Evolutionary conservation across 1,139 yeast species (phyloP).

Genomic region (Yamadazyma oceani): DNA sequence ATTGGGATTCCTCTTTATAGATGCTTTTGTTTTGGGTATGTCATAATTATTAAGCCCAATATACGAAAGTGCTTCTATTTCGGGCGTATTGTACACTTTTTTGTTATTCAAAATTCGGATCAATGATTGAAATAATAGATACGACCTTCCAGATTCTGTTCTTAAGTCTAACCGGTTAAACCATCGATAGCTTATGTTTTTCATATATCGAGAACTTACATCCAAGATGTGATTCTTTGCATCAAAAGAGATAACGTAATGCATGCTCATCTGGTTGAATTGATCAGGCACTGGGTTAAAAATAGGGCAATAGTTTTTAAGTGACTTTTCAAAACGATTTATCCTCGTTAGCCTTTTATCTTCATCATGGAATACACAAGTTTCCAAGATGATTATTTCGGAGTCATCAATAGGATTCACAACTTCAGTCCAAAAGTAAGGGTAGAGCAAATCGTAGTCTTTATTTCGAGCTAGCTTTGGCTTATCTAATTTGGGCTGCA

Average conservation of each 20-base stretch:
- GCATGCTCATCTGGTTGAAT: conserved; percentile 37
- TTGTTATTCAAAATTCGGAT: conserved; percentile 22
- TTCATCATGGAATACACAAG: conserved; percentile 35
- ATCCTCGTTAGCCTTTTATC: conserved; percentile 26
- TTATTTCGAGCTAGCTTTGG: conserved; percentile 24
- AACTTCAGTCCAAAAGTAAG: conserved; percentile 43
- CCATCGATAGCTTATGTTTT: conserved; percentile 33
- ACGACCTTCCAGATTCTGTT: conserved; percentile 29
- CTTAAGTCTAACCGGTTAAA: conserved; percentile 32
- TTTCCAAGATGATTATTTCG: conserved; percentile 32
- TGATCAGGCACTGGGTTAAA: conserved; percentile 27
- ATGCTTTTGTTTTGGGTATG: conserved; percentile 28
- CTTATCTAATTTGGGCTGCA: conserved; percentile 28
- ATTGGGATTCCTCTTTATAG: conserved; percentile 34
- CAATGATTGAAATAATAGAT: conserved; percentile 27
- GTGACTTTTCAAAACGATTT: conserved; percentile 13
- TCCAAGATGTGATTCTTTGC: conserved; percentile 24
- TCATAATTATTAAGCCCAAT: conserved; percentile 27
- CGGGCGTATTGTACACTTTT: conserved; percentile 6
- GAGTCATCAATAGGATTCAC: conserved; percentile 31
- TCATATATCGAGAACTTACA: conserved; percentile 38
- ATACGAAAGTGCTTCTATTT: conserved; percentile 23
- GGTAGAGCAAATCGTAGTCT: conserved; percentile 38
- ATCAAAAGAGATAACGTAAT: conserved; percentile 29
- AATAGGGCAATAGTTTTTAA: conserved; percentile 16